phyloP scores from a whole-genome alignment of 192 early-diverging fungal species.

The Coemansia sp. region DNA sequence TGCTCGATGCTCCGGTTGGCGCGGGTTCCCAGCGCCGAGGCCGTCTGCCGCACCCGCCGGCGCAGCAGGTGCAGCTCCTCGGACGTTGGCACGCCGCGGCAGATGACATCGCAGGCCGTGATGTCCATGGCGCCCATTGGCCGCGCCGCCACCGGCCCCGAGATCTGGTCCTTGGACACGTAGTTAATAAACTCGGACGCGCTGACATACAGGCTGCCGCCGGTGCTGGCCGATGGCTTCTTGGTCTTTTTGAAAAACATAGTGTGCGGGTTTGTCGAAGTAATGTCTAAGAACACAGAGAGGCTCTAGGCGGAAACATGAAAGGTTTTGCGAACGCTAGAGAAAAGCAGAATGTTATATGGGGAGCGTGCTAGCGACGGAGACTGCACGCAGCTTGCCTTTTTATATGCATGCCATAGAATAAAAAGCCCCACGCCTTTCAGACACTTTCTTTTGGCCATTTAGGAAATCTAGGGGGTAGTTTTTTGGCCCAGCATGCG shows the following conservation, averaged over 20 bases:
- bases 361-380: not conserved
- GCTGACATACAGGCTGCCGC: slow-evolving; percentile 30
- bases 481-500: not conserved
- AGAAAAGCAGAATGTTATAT: not conserved
- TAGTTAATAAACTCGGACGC: slow-evolving; percentile 52
- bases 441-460: not conserved
- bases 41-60: slow-evolving; percentile 41
- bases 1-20: slow-evolving; percentile 49
- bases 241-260: slow-evolving; percentile 45
- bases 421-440: not conserved
- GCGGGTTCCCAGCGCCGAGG: slow-evolving; percentile 40
- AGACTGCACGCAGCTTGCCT: not conserved
- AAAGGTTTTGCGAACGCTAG: no score
- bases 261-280: not conserved
- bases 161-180: slow-evolving; percentile 50
- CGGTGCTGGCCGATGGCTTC: slow-evolving; percentile 7
- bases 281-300: not conserved
- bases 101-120: slow-evolving; percentile 53
- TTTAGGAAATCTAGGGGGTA: not conserved
- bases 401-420: not conserved
- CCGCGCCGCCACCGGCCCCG: slow-evolving; percentile 40
- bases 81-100: slow-evolving; percentile 35
- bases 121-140: slow-evolving; percentile 53
- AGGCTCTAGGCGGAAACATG: no score
- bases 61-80: slow-evolving; percentile 44